Conservation (phyloP, 2,329 filamentous ascomycete genomes). For the Penicillium digitatum region DNA sequence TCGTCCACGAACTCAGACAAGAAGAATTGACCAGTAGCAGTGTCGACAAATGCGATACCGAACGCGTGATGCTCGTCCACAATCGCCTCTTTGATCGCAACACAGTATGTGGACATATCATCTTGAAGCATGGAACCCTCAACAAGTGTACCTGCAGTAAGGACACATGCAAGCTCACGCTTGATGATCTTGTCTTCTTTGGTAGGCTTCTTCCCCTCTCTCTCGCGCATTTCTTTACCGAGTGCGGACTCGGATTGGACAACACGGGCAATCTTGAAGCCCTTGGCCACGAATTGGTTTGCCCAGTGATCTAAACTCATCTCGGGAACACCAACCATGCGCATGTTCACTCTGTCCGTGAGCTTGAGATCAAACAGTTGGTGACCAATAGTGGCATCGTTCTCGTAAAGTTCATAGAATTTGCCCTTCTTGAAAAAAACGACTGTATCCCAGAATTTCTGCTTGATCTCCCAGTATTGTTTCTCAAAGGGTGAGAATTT, state of each 20-base stretch:
- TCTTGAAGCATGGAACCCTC: slow-evolving; percentile 96
- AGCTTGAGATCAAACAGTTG: slow-evolving; percentile 97
- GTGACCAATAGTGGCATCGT: slow-evolving; percentile 92
- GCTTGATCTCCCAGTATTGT: slow-evolving; percentile 99
- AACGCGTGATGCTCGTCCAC: slow-evolving; percentile 74
- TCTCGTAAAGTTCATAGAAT: slow-evolving; percentile 97
- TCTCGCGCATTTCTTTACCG: slow-evolving; percentile 97
- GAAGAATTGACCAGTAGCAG: slow-evolving; percentile 91
- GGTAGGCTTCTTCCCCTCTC: slow-evolving; percentile 55
- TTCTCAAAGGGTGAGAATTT: slow-evolving; percentile 93
- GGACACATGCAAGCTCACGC: slow-evolving; percentile 81
- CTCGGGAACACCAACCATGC: slow-evolving; percentile 97
- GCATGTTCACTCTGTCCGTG: slow-evolving; percentile 97
- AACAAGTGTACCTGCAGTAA: slow-evolving; percentile 88
- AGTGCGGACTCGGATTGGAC: slow-evolving; percentile 96
- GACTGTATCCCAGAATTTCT: slow-evolving; percentile 94
- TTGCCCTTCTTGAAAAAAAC: slow-evolving; percentile 99
- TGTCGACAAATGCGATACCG: slow-evolving; percentile 90
- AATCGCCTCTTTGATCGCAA: slow-evolving; percentile 79
- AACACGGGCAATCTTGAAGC: slow-evolving; percentile 93
- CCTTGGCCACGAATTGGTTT: slow-evolving; percentile 96
- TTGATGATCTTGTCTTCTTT: slow-evolving; percentile 92
- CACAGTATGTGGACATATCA: slow-evolving; percentile 95
- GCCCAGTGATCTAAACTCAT: slow-evolving; percentile 95
- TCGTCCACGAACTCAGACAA: slow-evolving; percentile 91